phyloP scores from a whole-genome alignment of 306 rosid species.

The Cicer yamashitae region DNA sequence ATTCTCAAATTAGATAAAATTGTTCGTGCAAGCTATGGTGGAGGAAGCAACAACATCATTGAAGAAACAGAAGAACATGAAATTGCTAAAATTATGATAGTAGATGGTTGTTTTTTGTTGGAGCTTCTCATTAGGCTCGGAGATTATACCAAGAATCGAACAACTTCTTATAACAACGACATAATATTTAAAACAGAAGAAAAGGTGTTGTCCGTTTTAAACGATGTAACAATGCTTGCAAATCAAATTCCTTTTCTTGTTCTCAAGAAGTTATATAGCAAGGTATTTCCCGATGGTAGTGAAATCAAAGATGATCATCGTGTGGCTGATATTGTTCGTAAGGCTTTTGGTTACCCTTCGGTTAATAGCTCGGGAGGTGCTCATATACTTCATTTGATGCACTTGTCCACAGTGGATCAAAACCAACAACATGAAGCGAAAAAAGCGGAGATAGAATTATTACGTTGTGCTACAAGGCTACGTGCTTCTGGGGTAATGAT shows the following conservation, averaged over 20 bases:
- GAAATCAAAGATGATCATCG: neutral
- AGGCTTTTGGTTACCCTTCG: constrained; percentile 27
- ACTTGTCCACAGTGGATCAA: constrained; percentile 28
- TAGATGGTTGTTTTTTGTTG: constrained; percentile 49
- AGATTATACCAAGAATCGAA: neutral
- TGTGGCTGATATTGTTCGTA: constrained; percentile 21
- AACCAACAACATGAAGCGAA: neutral
- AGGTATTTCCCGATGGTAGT: neutral
- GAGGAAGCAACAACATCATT: neutral
- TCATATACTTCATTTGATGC: constrained; percentile 52
- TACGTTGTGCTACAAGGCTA: constrained; percentile 37
- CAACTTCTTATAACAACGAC: neutral
- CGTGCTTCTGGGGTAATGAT: constrained; percentile 35
- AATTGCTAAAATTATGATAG: constrained; percentile 39
- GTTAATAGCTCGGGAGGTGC: neutral
- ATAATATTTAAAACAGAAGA: neutral
- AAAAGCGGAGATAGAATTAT: constrained; percentile 5
- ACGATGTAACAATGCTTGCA: constrained; percentile 46
- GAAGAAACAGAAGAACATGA: neutral
- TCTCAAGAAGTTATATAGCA: constrained; percentile 34
- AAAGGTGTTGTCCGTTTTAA: constrained; percentile 9
- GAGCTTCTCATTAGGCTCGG: constrained; percentile 42
- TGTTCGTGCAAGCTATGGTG: constrained; percentile 36
- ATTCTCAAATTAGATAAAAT: neutral
- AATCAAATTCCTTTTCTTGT: constrained; percentile 49